Evolutionary conservation across 1,139 yeast species (phyloP).

Genomic region (Hansenula lynferdii): DNA sequence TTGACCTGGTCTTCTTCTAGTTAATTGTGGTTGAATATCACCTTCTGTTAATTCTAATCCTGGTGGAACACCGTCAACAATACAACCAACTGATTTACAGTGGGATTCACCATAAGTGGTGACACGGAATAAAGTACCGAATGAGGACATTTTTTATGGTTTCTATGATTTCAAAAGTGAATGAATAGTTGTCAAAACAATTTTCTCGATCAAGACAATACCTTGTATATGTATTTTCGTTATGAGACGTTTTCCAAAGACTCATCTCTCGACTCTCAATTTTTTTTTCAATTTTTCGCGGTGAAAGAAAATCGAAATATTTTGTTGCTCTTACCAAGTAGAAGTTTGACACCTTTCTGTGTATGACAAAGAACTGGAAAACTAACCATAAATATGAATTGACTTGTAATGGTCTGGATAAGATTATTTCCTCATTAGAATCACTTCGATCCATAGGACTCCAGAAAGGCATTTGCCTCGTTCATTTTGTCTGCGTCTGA

Average conservation of each 20-base stretch:
- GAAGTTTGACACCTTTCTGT: too few relatives aligned
- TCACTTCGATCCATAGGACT: conserved; percentile 19
- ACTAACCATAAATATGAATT: too few relatives aligned
- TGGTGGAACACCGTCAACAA: conserved; percentile 98
- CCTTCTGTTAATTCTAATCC: conserved; percentile 79
- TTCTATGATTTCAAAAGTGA: too few relatives aligned
- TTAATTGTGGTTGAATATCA: conserved; percentile 92
- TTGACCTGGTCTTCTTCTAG: conserved; percentile 98
- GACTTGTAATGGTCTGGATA: too few relatives aligned
- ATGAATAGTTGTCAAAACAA: too few relatives aligned
- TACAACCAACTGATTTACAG: conserved; percentile 98
- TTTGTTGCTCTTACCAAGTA: too few relatives aligned
- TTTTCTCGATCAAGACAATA: too few relatives aligned
- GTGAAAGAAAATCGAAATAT: too few relatives aligned
- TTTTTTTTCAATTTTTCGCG: not conserved
- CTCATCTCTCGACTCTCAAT: not conserved
- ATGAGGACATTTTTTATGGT: conserved; percentile 52
- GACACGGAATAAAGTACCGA: conserved; percentile 62
- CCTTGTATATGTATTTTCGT: not conserved
- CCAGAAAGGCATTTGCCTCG: conserved; percentile 43
- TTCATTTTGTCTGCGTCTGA: conserved; percentile 55
- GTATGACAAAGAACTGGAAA: too few relatives aligned
- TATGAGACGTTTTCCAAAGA: too few relatives aligned
- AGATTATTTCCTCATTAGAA: not conserved
- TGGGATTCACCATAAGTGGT: conserved; percentile 98